Base-by-base conservation (phyloP, 169 alveolate genomes). In the Cystoisospora suis region DNA sequence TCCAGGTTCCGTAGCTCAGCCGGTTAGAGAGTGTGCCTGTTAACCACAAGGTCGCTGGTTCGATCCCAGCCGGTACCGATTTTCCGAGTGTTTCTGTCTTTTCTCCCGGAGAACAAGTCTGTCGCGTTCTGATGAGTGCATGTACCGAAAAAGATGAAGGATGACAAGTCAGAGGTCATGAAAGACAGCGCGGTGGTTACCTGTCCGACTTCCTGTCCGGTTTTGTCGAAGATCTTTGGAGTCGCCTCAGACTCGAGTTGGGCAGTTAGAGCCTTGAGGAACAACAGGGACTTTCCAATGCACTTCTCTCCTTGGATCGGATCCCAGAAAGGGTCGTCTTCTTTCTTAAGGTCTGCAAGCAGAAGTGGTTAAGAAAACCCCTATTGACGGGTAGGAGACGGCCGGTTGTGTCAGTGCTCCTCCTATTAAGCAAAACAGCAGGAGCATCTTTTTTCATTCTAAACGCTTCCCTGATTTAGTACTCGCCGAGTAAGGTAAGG, bases 1-100 rank as follows among this genome's bases (percentile, higher is more conserved):
- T n/a, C 6, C 40, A 65, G 56, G 94, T 88, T 92, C 94, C 94
- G 94, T 92, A 92, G 94, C 94, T 92, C 94, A 92, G 94, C 89
- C 65, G 94, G 94, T 81, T 92, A 97, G 97, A 97, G 98, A 98
- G 98, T 97, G 98, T 96, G 98, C 98, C 98, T 97, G 98, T 96
- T 97, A 97, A 97, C 98, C 98, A 96, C 98, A 96, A 97, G 98
- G 98, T 97, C 98, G 98, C 95, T 94, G 98, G 98, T 97, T 97
- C 98, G 98, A 97, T 87, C 97, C 98, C 98, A 94, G 94, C 93
- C 94, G 94, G 94, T 88, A 88, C 94, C 94, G 94, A n/a, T n/a
- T n/a, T n/a, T n/a, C n/a, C n/a, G n/a, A n/a, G n/a, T n/a, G n/a
- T n/a, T n/a, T n/a, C n/a, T n/a, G n/a, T n/a, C n/a, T n/a, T n/a